Evolutionary conservation across 176 grass and related monocot genomes (phyloP).

Genomic region (Aegilops tauschii): DNA sequence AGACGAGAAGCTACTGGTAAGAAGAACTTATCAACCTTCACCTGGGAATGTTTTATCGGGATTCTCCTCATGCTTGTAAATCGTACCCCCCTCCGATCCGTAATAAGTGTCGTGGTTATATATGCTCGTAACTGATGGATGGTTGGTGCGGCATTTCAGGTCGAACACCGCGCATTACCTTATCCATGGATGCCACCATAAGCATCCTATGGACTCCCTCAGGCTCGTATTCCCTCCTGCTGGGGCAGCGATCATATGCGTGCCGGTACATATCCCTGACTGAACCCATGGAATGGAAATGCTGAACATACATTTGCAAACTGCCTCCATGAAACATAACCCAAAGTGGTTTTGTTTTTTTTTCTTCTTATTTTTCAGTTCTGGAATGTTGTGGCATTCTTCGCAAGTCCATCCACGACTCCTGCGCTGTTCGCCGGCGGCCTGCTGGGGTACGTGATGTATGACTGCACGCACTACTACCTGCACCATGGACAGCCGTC

Average conservation of each 20-base stretch:
- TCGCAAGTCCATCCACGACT: constrained; percentile 56
- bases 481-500: constrained; percentile 92
- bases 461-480: constrained; percentile 95
- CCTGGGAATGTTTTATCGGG: not conserved
- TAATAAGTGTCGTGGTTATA: too few species aligned
- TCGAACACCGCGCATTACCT: constrained; percentile 85
- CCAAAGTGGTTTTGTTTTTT: not conserved
- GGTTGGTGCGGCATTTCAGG: constrained; percentile 40
- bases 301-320: not conserved
- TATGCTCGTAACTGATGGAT: not conserved
- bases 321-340: not conserved
- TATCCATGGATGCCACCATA: constrained; percentile 96
- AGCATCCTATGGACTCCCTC: constrained; percentile 90
- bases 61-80: not conserved
- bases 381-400: constrained; percentile 71
- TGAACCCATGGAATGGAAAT: not conserved
- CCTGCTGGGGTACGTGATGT: constrained; percentile 87
- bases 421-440: constrained; percentile 83
- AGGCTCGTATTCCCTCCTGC: constrained; percentile 88
- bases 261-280: constrained; percentile 48
- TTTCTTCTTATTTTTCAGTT: constrained; percentile 50
- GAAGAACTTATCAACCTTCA: not conserved
- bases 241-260: constrained; percentile 75
- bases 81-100: too few species aligned
- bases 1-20: constrained; percentile 77